A percentile compares a stretch with the other conserved stretches of the same genome.
These are phyloP conservation scores for Cladosporium sp. DNA, from an alignment of 2,329 filamentous ascomycete species.

Conservation along the genomic window DNA sequence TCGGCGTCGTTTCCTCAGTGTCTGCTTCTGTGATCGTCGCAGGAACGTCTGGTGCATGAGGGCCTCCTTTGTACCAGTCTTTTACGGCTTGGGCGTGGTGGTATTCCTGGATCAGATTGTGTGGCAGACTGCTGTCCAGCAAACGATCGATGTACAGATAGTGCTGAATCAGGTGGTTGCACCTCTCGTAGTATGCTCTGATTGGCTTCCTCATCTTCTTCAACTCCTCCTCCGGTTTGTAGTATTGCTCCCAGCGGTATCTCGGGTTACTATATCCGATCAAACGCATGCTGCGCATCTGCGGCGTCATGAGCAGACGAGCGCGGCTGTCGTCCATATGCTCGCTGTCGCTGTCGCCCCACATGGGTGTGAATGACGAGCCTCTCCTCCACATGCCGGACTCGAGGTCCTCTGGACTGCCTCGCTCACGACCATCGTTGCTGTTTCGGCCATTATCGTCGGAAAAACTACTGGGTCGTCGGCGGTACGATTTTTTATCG, in stretches of 20 bases:
- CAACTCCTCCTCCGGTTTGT: slow-evolving; percentile 76
- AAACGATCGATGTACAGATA: slow-evolving; percentile 92
- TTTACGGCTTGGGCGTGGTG: slow-evolving; percentile 52
- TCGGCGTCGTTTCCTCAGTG: slow-evolving; percentile 48
- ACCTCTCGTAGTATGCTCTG: slow-evolving; percentile 83
- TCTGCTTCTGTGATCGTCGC: slow-evolving; percentile 75
- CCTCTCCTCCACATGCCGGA: slow-evolving; percentile 3
- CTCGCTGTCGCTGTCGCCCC: slow-evolving; percentile 19
- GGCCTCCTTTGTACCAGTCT: slow-evolving; percentile 11
- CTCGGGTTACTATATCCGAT: slow-evolving; percentile 86
- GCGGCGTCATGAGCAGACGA: slow-evolving; percentile 55
- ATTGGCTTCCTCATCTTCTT: slow-evolving; percentile 70
- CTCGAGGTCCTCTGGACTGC: slow-evolving; percentile 5
- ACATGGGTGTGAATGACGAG: slow-evolving; percentile 15
- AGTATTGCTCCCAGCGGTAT: slow-evolving; percentile 84
- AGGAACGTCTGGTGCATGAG: slow-evolving; percentile 55
- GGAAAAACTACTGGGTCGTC: slow-evolving; percentile 15
- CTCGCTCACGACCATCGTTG: slow-evolving; percentile 1
- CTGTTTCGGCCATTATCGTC: slow-evolving; percentile 13
- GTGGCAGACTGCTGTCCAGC: slow-evolving; percentile 87
- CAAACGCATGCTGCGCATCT: slow-evolving; percentile 79
- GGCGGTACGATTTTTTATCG: slow-evolving; percentile 4
- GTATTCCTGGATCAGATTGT: slow-evolving; percentile 89
- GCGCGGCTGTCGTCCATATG: slow-evolving; percentile 34
- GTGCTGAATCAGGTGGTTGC: slow-evolving; percentile 84